phyloP scores from a whole-genome alignment of 495 filamentous ascomycete genomes.

The Neurospora sp. region DNA sequence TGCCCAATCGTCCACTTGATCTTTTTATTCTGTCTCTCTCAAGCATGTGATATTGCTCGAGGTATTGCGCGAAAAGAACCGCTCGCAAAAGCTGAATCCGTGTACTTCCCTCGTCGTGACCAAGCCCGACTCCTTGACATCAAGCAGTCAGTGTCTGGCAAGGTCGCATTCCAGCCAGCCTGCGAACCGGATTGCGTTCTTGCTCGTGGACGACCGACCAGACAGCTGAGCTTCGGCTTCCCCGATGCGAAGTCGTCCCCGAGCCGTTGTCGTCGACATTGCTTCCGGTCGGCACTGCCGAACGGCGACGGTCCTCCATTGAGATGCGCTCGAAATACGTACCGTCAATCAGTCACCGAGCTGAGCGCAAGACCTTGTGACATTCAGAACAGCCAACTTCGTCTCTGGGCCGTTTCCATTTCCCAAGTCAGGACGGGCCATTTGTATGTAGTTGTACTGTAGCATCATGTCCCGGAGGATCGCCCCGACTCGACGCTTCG shows the following conservation, averaged over 20 bases:
- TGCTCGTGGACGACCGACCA: neutral
- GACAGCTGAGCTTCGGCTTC: neutral
- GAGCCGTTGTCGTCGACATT: neutral
- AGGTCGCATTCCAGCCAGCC: neutral
- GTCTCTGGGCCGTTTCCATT: neutral
- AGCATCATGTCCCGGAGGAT: neutral
- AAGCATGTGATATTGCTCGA: neutral
- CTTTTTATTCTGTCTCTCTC: neutral
- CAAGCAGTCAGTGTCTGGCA: neutral
- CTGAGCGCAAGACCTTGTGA: neutral
- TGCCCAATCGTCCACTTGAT: neutral
- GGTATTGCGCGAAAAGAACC: neutral
- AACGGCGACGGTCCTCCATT: neutral
- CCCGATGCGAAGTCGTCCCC: neutral
- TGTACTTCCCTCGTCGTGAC: neutral
- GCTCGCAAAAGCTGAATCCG: neutral
- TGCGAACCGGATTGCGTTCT: neutral
- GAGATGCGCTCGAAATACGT: neutral
- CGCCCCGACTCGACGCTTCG: neutral
- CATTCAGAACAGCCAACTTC: neutral
- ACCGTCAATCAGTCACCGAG: neutral
- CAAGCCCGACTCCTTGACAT: neutral
- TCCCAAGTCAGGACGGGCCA: neutral
- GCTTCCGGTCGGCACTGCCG: neutral
- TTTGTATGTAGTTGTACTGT: too few relatives aligned